Percentiles rank a stretch among this genome's conserved stretches.
Conservation (phyloP, 768 basidiomycete species). For the Termitomyces sp. region DNA sequence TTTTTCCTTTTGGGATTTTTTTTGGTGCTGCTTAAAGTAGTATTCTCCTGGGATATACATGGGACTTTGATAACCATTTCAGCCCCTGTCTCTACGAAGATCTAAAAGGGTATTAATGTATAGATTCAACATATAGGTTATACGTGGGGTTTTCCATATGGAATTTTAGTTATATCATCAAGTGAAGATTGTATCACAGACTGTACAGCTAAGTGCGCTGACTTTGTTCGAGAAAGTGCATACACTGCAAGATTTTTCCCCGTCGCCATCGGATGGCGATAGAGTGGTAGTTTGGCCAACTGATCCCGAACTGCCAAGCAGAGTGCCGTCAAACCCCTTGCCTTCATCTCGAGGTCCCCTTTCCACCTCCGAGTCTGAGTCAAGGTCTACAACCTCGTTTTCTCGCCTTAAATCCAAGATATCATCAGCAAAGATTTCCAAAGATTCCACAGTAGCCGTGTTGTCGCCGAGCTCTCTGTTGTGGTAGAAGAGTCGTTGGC, state of each 20-base stretch:
- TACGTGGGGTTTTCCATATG: slow-evolving; percentile 16
- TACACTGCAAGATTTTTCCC: slow-evolving; percentile 39
- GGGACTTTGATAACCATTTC: slow-evolving; percentile 24
- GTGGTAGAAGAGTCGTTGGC: slow-evolving; percentile 65
- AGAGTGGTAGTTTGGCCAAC: slow-evolving; percentile 8
- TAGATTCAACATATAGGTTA: slow-evolving; percentile 17
- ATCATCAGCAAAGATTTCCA: slow-evolving; percentile 54
- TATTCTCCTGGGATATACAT: slow-evolving; percentile 24
- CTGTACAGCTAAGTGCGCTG: slow-evolving; percentile 38
- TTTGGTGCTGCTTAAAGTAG: slow-evolving; percentile 24
- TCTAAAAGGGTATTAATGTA: slow-evolving; percentile 11
- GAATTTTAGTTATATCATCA: slow-evolving; percentile 25
- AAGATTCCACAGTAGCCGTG: slow-evolving; percentile 49
- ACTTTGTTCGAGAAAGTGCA: slow-evolving; percentile 60
- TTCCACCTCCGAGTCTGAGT: slow-evolving; percentile 51
- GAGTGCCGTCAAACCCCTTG: slow-evolving; percentile 70
- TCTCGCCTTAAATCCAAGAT: slow-evolving; percentile 64
- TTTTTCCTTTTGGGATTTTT: slow-evolving; percentile 22
- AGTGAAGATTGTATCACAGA: slow-evolving; percentile 44
- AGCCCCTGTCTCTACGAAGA: slow-evolving; percentile 12
- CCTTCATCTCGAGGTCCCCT: slow-evolving; percentile 51
- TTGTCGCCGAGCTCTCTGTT: slow-evolving; percentile 66
- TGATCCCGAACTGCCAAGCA: slow-evolving; percentile 45
- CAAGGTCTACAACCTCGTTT: slow-evolving; percentile 55
- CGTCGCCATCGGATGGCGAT: slow-evolving; percentile 2